phyloP scores from a whole-genome alignment of 164 flowering plant species.

The Macadamia tetraphylla region DNA sequence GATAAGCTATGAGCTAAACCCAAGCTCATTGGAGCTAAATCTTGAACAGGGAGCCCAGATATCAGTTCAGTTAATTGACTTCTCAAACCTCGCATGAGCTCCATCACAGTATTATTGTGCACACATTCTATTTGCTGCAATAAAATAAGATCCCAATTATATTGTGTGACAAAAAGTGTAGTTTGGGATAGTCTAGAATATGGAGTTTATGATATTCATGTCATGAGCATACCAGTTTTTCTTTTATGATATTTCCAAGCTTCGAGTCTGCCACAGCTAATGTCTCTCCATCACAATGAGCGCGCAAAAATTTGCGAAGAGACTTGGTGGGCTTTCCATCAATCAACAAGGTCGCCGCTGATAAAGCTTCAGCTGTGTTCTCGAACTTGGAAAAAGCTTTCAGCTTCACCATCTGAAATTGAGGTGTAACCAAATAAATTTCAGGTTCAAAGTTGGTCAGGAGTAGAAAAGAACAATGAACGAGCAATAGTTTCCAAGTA shows the following conservation, averaged over 20 bases:
- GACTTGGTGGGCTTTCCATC: constrained; percentile 84
- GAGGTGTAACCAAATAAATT: neutral
- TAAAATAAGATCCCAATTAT: neutral
- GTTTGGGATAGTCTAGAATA: too few species aligned
- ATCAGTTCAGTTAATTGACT: constrained; percentile 83
- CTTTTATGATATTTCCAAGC: constrained; percentile 77
- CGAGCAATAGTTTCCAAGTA: too few species aligned
- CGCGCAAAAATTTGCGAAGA: constrained; percentile 73
- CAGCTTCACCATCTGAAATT: constrained; percentile 68
- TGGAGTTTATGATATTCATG: too few species aligned
- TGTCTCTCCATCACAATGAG: constrained; percentile 78
- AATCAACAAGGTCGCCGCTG: constrained; percentile 62
- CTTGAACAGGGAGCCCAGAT: constrained; percentile 76
- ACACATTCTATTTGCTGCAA: constrained; percentile 73
- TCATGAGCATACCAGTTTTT: too few species aligned
- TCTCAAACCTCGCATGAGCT: constrained; percentile 90
- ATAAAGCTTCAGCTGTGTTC: constrained; percentile 75
- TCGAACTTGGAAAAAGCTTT: constrained; percentile 93
- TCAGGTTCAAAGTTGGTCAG: neutral
- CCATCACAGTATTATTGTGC: constrained; percentile 84
- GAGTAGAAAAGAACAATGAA: neutral
- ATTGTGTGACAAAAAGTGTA: neutral
- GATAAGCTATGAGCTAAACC: constrained; percentile 90
- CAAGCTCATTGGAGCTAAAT: constrained; percentile 92
- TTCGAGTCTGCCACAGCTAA: constrained; percentile 88